Percentiles rank a stretch among this genome's conserved stretches.
Conservation (phyloP, 2,329 filamentous ascomycete species). For the Colletotrichum zoysiae region DNA sequence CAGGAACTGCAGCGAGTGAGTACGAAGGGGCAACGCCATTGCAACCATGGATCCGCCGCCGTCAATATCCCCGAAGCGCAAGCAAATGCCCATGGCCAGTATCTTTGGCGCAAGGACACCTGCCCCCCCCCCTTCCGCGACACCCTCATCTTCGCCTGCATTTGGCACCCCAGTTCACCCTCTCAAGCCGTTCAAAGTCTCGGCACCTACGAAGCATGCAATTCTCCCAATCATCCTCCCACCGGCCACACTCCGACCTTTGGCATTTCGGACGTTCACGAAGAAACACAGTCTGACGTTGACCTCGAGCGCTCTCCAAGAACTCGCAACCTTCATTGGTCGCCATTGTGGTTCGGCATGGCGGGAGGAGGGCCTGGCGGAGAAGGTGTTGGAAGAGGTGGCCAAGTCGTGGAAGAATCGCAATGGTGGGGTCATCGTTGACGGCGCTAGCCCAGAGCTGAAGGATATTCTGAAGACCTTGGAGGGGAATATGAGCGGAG, state of each 20-base stretch:
- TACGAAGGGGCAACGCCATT: not conserved
- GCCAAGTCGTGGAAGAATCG: conserved; percentile 92
- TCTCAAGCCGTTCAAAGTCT: conserved; percentile 72
- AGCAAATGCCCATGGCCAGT: conserved; percentile 51
- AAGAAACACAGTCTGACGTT: conserved; percentile 97
- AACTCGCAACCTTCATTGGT: conserved; percentile 89
- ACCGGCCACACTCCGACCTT: conserved; percentile 84
- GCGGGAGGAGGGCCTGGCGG: conserved; percentile 94
- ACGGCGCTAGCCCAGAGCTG: conserved; percentile 81
- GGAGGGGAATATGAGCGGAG: conserved; percentile 91
- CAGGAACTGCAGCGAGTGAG: conserved; percentile 14
- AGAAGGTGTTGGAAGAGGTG: conserved; percentile 91
- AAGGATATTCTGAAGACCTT: conserved; percentile 86
- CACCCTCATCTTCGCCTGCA: conserved; percentile 90
- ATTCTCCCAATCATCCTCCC: conserved; percentile 92
- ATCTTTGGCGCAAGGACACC: conserved; percentile 56
- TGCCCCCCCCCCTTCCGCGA: conserved; percentile 64
- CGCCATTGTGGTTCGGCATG: conserved; percentile 95
- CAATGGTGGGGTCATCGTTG: conserved; percentile 90
- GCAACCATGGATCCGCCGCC: conserved; percentile 50
- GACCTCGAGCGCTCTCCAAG: conserved; percentile 86
- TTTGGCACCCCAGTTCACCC: conserved; percentile 90
- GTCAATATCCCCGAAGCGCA: conserved; percentile 42
- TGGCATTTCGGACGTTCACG: conserved; percentile 95
- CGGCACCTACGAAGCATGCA: conserved; percentile 61